Evolutionary conservation across 2,329 filamentous ascomycete genomes (phyloP), one percentile per base, ranked within the genome.

Genomic region (Colletotrichum cordylinicola): DNA sequence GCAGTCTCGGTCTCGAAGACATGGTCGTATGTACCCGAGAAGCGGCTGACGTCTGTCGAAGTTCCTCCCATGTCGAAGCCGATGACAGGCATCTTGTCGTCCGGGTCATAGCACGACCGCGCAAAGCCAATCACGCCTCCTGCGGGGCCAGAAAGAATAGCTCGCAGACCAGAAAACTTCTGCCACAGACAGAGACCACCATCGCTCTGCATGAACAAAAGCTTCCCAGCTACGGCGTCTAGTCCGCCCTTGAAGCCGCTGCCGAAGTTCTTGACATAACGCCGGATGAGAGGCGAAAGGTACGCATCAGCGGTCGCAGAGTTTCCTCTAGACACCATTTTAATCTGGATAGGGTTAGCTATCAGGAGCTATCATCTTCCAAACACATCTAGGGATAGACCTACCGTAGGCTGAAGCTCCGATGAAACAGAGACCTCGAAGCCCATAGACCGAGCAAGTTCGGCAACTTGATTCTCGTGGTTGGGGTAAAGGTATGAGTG

Each of bases 71-170:
- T 82, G 37, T 82, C 79, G 66, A 81, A 80, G 4, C 81, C 80
- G 31, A 82, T 94, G 6, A 94, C 89, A 0, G 93, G 92, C 0
- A 87, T 93, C 77, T 90, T 90, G 39, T 92, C 93, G n/a, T 90
- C 83, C 0, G 89, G 86, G 77, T 94, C 92, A 82, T 93, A 94
- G 15, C 91, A 93, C 1, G 93, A 94, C 33, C 93, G 86, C 13
- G 93, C 93, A 81, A 94, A 94, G 12, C 93, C 93, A 4, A 94
- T 92, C 0, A 94, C 93, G 64, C 93, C 93, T n/a, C 93, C 93
- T 21, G 93, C 93, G 18, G 93, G 93, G 0, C 93, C 93, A 7
- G 91, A 93, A 0, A 94, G 81, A 56, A 94, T 93, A 0, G 92
- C 93, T 90, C 88, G 6, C 94, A 85, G 0, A 93, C 93, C 6